These are phyloP conservation scores for Globisporangium lucens DNA, from an alignment of 352 stramenopile species.

Conservation along the genomic window DNA sequence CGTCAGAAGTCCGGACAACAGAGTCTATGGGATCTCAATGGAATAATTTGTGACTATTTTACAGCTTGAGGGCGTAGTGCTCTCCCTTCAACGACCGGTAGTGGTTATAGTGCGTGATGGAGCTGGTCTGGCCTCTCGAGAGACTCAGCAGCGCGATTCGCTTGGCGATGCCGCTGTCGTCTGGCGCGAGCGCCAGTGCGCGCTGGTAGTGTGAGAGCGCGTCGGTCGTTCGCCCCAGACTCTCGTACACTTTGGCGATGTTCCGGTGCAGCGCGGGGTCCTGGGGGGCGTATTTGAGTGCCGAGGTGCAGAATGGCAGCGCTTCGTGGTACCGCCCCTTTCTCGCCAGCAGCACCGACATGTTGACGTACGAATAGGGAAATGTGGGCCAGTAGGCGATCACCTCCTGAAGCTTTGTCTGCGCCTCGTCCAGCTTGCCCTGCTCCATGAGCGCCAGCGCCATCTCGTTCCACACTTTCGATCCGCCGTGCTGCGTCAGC, in stretches of 20 bases:
- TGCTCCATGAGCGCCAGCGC: constrained; percentile 49
- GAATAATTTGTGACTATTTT: background rate
- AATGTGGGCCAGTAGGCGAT: constrained; percentile 51
- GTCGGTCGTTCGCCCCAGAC: constrained; percentile 42
- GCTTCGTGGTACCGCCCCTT: constrained; percentile 45
- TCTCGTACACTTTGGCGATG: constrained; percentile 50
- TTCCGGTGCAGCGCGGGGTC: constrained; percentile 60
- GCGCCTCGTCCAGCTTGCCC: constrained; percentile 37
- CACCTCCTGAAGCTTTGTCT: constrained; percentile 35
- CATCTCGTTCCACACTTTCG: constrained; percentile 60
- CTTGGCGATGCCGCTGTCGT: constrained; percentile 33
- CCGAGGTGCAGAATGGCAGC: constrained; percentile 31
- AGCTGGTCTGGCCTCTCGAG: constrained; percentile 23
- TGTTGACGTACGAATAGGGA: constrained; percentile 48
- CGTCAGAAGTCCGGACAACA: too few species aligned
- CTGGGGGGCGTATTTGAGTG: constrained; percentile 34
- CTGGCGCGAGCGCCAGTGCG: constrained; percentile 30
- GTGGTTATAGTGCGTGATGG: constrained; percentile 40
- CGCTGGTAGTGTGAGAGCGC: constrained; percentile 44
- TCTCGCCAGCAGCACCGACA: constrained; percentile 42
- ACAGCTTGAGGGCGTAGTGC: constrained; percentile 62
- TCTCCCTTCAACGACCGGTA: constrained; percentile 41
- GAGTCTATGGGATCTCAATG: too few species aligned
- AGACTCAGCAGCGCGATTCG: constrained; percentile 52
- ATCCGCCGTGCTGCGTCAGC: constrained; percentile 52